A percentile compares a stretch with the other conserved stretches of the same genome.
phyloP scores from a whole-genome alignment of 768 basidiomycete species.

The Fistulinella prunicolor region DNA sequence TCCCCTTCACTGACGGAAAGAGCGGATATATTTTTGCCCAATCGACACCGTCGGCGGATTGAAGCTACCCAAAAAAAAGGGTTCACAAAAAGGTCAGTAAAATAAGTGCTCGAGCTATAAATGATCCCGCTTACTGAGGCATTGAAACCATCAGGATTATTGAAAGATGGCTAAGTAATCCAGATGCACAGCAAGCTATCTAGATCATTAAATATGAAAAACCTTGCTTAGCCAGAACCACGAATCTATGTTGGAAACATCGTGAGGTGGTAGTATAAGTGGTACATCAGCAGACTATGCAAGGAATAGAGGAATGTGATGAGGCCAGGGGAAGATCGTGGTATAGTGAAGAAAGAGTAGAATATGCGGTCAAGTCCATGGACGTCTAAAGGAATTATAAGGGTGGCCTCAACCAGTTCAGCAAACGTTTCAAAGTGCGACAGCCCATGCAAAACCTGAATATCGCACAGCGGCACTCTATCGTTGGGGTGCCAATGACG shows the following conservation, averaged over 20 bases:
- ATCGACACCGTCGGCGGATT: not conserved
- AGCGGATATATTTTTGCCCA: not conserved
- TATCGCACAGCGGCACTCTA: constrained; percentile 28
- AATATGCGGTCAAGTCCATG: constrained; percentile 25
- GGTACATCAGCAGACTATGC: constrained; percentile 36
- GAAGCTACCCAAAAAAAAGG: not conserved
- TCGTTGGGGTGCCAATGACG: constrained; percentile 62
- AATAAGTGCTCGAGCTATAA: constrained; percentile 2
- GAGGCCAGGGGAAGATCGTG: constrained; percentile 16
- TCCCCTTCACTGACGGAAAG: not conserved
- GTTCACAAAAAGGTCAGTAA: constrained; percentile 17
- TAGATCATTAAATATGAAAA: constrained; percentile 27
- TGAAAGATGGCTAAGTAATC: constrained; percentile 10
- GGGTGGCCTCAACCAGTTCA: constrained; percentile 16
- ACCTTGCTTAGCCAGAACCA: constrained; percentile 16
- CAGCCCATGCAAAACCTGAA: constrained; percentile 8
- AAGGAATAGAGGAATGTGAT: constrained; percentile 17
- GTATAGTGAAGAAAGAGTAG: constrained; percentile 32
- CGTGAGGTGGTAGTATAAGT: constrained; percentile 18
- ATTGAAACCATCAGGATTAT: constrained; percentile 6
- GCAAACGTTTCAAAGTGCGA: constrained; percentile 9
- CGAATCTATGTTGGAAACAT: constrained; percentile 27
- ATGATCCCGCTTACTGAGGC: constrained; percentile 23
- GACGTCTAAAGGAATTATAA: constrained; percentile 19
- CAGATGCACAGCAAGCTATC: constrained; percentile 21